Base-by-base conservation (phyloP, 208 protist species). In the Trypanosoma vivax region DNA sequence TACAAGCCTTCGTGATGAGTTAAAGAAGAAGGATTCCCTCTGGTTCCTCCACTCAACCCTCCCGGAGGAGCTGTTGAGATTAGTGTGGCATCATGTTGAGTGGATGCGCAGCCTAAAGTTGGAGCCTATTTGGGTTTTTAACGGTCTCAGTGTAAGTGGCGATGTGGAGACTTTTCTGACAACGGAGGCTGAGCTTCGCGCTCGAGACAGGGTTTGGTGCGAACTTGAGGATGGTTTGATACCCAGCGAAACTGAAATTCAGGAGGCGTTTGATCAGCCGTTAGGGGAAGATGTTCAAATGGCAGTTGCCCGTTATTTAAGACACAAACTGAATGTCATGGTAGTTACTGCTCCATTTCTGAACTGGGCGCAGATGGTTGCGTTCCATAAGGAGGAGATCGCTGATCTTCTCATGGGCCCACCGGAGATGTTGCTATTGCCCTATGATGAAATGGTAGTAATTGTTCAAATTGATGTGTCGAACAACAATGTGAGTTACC, bases 311-410 rank as follows among this genome's bases (percentile, higher is more conserved):
- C 79, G 79, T 43, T 90, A 75, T 57, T 52, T 93, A 34, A 77
- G 73, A 49, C 61, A 55, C 5, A 71, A 90, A 54, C 58, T 87
- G 48, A 62, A 66, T 50, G 79, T 90, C 14, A 42, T 80, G 48
- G 66, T 73, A 29, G 63, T 90, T 53, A 90, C 81, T 18, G 79
- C 86, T 18, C 86, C 86, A 23, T 90, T 89, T 56, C 60, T 88
- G 3, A 84, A 89, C 45, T 93, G 86, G 86, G 83, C 78, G 50
- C 86, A 93, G 66, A 88, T 93, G 86, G 75, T 67, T 25, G 71
- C 80, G 9, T 68, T 88, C 30, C 73, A 87, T 58, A 76, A 88
- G 43, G 85, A 93, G 55, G 77, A 75, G 21, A 61, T 85, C 24
- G 79, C 73, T 1, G 53, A 88, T 54, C 50, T 88, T 31, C 68